Evolutionary conservation across 2,329 filamentous ascomycete species (phyloP).

Genomic region (Fusarium sterilihyphosum): DNA sequence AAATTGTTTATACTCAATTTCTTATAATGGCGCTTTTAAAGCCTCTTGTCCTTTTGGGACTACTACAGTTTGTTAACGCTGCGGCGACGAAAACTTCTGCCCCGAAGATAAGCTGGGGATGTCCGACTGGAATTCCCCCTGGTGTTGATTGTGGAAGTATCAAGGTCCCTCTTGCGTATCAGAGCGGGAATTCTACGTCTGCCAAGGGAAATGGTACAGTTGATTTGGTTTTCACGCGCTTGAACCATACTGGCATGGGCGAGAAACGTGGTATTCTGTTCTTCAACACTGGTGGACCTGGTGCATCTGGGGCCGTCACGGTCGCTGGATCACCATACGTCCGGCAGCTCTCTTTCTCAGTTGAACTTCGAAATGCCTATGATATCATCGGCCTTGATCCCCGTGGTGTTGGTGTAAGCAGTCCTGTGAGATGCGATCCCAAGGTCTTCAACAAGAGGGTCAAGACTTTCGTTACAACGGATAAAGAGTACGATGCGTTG

Average conservation of each 20-base stretch:
- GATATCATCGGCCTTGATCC: conserved; percentile 57
- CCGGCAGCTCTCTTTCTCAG: conserved; percentile 15
- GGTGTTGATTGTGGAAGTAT: conserved; percentile 34
- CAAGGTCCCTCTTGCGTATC: conserved; percentile 29
- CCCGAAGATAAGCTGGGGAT: conserved; percentile 14
- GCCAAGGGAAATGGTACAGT: conserved; percentile 18
- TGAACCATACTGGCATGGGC: conserved; percentile 28
- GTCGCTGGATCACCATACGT: conserved; percentile 22
- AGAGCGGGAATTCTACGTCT: conserved; percentile 22
- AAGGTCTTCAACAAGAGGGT: conserved; percentile 36
- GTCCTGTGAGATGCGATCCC: conserved; percentile 52
- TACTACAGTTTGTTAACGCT: not conserved
- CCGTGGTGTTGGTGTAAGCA: conserved; percentile 54
- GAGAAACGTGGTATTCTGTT: conserved; percentile 27
- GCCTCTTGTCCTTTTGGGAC: not conserved
- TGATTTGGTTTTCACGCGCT: conserved; percentile 2
- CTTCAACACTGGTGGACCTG: conserved; percentile 40
- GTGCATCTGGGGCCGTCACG: conserved; percentile 7
- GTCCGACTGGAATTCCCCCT: conserved; percentile 6
- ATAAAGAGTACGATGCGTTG: conserved; percentile 15
- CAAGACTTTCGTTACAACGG: conserved; percentile 12
- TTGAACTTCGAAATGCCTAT: conserved; percentile 42
- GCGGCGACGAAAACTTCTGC: not conserved
- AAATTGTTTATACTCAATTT: not conserved
- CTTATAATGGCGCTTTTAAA: not conserved